Percentiles rank a stretch among this genome's conserved stretches.
Conservation (phyloP, 106 monocot species). For the Chionographis japonica region DNA sequence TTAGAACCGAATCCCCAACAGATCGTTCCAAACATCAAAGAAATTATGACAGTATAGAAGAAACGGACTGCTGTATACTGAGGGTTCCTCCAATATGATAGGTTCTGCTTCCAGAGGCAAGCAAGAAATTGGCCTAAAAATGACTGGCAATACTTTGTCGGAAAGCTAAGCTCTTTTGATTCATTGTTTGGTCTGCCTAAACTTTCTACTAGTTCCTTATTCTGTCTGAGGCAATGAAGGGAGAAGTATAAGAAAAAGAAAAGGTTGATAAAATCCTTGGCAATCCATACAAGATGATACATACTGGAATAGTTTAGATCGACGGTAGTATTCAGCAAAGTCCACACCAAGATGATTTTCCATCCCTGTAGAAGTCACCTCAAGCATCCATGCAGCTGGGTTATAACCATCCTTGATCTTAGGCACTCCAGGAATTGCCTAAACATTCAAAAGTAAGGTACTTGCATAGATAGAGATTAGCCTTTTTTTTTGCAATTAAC, state of each 20-base stretch:
- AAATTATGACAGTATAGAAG: constrained; percentile 93
- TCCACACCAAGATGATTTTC: constrained; percentile 72
- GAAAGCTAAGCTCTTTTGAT: constrained; percentile 78
- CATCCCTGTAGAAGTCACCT: constrained; percentile 73
- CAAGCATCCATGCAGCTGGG: constrained; percentile 99
- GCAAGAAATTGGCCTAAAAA: constrained; percentile 69
- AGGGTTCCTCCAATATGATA: constrained; percentile 99
- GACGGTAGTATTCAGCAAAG: constrained; percentile 81
- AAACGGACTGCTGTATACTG: constrained; percentile 98
- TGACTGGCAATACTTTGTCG: constrained; percentile 80
- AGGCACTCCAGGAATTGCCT: constrained; percentile 94
- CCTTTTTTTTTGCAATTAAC: neutral
- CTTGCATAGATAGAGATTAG: neutral
- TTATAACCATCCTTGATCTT: constrained; percentile 95
- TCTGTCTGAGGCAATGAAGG: constrained; percentile 43
- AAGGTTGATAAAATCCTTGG: constrained; percentile 3
- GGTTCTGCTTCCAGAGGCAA: constrained; percentile 97
- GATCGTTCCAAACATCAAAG: constrained; percentile 98
- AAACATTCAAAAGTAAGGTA: constrained; percentile 5
- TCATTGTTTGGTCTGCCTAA: constrained; percentile 66
- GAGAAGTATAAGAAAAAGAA: constrained; percentile 13
- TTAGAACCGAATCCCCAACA: constrained; percentile 95
- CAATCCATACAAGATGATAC: constrained; percentile 13
- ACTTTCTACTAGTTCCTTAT: constrained; percentile 73
- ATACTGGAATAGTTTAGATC: constrained; percentile 83